phyloP scores from a whole-genome alignment of 345 rosid genomes.

The Fremontodendron californicum region DNA sequence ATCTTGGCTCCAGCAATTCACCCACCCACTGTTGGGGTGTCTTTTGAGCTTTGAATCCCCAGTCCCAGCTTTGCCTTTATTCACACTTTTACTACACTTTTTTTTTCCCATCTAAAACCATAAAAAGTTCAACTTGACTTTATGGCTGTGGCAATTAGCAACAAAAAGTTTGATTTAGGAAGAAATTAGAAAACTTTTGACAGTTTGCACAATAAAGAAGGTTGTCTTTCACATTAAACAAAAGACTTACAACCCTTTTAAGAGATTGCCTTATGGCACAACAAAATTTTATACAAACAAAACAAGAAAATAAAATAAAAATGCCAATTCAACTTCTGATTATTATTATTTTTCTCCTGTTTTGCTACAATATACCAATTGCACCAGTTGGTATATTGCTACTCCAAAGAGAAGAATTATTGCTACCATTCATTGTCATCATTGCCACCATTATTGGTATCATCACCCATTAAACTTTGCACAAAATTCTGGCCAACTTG shows the following conservation, averaged over 20 bases:
- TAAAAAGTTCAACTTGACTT: neutral
- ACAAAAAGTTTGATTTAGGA: neutral
- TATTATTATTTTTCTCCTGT: neutral
- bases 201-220: neutral
- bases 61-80: neutral
- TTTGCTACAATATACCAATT: neutral
- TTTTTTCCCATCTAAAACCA: neutral
- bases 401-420: neutral
- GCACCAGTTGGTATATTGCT: neutral
- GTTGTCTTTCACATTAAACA: neutral
- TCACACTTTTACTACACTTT: neutral
- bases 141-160: neutral
- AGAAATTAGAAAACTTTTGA: neutral
- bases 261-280: neutral
- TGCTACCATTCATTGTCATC: neutral
- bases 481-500: conserved; percentile 28
- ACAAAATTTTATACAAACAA: neutral
- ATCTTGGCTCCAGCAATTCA: no score
- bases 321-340: neutral
- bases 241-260: neutral
- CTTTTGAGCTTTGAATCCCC: no score
- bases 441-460: neutral
- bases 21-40: neutral
- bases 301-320: neutral
- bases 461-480: conserved; percentile 20